Percentiles rank a stretch among this genome's conserved stretches.
Evolutionary conservation across 495 filamentous ascomycete genomes (phyloP).

Genomic region (Hyaloscypha variabilis): DNA sequence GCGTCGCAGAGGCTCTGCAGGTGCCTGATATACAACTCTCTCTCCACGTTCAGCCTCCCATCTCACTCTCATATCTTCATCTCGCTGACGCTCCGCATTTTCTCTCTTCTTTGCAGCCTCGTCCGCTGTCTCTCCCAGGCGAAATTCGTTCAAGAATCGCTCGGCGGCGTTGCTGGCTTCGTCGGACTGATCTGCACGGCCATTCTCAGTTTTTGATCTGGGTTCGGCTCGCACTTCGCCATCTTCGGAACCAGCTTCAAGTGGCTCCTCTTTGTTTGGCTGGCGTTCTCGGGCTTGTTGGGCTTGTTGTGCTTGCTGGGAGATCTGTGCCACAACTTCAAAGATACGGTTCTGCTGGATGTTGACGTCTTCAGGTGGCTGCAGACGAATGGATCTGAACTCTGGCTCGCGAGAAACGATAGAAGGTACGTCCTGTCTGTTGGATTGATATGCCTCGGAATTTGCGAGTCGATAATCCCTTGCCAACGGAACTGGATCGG

Average conservation of each 20-base stretch:
- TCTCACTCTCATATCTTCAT: slow-evolving; percentile 34
- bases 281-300: slow-evolving; percentile 23
- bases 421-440: slow-evolving; percentile 9
- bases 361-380: slow-evolving; percentile 12
- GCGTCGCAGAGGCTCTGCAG: slow-evolving; percentile 14
- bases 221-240: slow-evolving; percentile 29
- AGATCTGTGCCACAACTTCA: slow-evolving; percentile 29
- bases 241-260: slow-evolving; percentile 35
- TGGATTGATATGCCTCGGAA: slow-evolving; percentile 9
- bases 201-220: slow-evolving; percentile 18
- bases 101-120: slow-evolving; percentile 8
- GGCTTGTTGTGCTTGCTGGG: slow-evolving; percentile 27
- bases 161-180: slow-evolving; percentile 41
- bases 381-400: slow-evolving; percentile 1
- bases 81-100: slow-evolving; percentile 32
- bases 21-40: slow-evolving; percentile 16
- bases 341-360: slow-evolving; percentile 25
- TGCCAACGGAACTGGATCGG: background rate
- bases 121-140: slow-evolving; percentile 31
- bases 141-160: slow-evolving; percentile 42
- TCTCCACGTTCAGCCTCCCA: slow-evolving; percentile 35
- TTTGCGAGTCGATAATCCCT: slow-evolving; percentile 18
- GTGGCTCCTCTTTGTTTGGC: slow-evolving; percentile 19
- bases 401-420: background rate
- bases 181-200: slow-evolving; percentile 9